These are phyloP conservation scores for Dillenia turbinata DNA, from an alignment of 164 flowering plant species.

Conservation along the genomic window DNA sequence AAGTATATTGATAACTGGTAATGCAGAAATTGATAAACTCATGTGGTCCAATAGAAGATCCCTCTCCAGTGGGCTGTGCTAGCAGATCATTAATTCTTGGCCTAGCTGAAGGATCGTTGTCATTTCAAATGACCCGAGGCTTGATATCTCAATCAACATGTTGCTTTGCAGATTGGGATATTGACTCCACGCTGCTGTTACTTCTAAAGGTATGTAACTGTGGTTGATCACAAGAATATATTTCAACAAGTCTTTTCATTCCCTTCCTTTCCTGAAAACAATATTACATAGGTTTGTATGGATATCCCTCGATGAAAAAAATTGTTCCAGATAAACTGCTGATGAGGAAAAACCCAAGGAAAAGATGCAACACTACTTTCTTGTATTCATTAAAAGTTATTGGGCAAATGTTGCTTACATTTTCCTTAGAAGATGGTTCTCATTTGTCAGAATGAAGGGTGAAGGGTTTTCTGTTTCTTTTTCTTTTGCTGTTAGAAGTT, in stretches of 20 bases:
- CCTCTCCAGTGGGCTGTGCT: constrained; percentile 67
- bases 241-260: too few species aligned
- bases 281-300: too few species aligned
- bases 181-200: constrained; percentile 57
- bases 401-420: too few species aligned
- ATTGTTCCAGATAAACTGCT: too few species aligned
- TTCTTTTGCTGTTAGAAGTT: not conserved
- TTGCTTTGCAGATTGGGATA: constrained; percentile 50
- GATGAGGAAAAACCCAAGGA: too few species aligned
- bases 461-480: not conserved
- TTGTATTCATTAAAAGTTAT: too few species aligned
- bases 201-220: constrained; percentile 73
- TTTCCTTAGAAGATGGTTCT: too few species aligned
- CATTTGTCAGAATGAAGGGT: too few species aligned
- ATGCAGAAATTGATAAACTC: constrained; percentile 74
- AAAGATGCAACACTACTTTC: too few species aligned
- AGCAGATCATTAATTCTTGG: constrained; percentile 49
- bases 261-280: too few species aligned
- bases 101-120: constrained; percentile 58
- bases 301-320: too few species aligned
- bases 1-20: constrained; percentile 25
- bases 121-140: constrained; percentile 67
- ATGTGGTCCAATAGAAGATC: constrained; percentile 75
- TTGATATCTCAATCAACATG: constrained; percentile 61
- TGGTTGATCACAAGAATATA: too few species aligned